Percentiles rank a stretch among this genome's conserved stretches.
These are phyloP conservation scores for Hippophae rhamnoides DNA, from an alignment of 306 rosid genomes.

Conservation along the genomic window DNA sequence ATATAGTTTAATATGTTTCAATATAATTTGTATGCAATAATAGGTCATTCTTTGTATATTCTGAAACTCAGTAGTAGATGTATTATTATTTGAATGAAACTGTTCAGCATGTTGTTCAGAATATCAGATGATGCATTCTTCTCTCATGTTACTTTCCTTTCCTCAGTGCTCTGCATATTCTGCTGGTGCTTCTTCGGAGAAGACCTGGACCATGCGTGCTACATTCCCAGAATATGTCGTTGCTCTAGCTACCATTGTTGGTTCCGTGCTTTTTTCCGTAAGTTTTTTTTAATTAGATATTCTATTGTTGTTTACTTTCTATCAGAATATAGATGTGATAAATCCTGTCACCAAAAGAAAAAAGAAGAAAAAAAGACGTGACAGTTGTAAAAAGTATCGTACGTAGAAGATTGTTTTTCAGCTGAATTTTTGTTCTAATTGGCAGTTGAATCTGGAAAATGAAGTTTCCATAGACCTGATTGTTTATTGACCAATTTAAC, in stretches of 20 bases:
- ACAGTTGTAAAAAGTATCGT: no score
- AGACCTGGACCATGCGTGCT: conserved; percentile 95
- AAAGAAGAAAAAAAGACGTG: no score
- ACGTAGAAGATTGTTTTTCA: no score
- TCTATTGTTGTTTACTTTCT: not conserved
- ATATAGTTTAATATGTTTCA: not conserved
- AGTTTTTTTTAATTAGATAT: conserved; percentile 22
- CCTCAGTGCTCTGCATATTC: conserved; percentile 76
- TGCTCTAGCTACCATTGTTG: conserved; percentile 93
- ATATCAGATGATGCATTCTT: not conserved
- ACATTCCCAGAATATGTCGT: conserved; percentile 98
- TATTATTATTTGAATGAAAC: not conserved
- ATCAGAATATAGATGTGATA: not conserved
- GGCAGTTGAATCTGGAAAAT: no score
- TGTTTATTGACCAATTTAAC: no score
- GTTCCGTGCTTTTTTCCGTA: conserved; percentile 96
- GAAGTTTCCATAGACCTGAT: no score
- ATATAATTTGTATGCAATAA: no score
- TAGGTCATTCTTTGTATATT: no score
- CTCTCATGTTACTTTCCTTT: not conserved
- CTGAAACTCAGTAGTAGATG: no score
- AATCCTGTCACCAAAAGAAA: not conserved
- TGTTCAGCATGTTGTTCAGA: conserved; percentile 1
- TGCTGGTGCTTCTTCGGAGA: conserved; percentile 69
- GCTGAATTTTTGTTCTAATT: no score